Evolutionary conservation across 2,329 filamentous ascomycete species (phyloP).

Genomic region (Knufia fluminis): DNA sequence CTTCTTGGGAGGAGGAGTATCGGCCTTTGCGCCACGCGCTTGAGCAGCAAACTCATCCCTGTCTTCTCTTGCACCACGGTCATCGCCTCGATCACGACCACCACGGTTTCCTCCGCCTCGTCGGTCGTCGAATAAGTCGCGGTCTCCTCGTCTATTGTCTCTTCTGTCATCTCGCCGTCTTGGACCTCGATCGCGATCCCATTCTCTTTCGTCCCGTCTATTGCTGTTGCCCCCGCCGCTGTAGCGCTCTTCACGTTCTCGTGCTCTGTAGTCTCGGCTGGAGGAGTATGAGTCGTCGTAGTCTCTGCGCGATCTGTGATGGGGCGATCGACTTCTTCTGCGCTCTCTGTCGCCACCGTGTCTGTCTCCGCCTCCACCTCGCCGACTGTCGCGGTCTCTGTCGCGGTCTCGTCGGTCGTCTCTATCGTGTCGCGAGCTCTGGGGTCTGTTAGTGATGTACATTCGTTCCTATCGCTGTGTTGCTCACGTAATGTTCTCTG

Average conservation of each 20-base stretch:
- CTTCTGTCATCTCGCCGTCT: slow-evolving; percentile 59
- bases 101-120: slow-evolving; percentile 33
- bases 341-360: slow-evolving; percentile 47
- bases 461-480: slow-evolving; percentile 25
- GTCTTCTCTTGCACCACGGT: slow-evolving; percentile 37
- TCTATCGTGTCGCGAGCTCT: slow-evolving; percentile 41
- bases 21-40: slow-evolving; percentile 48
- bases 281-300: slow-evolving; percentile 83
- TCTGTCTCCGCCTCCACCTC: slow-evolving; percentile 24
- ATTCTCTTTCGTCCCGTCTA: slow-evolving; percentile 63
- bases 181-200: slow-evolving; percentile 61
- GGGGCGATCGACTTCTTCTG: slow-evolving; percentile 79
- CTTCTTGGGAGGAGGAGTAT: slow-evolving; percentile 76
- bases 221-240: slow-evolving; percentile 76
- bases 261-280: slow-evolving; percentile 82
- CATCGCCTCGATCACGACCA: slow-evolving; percentile 30
- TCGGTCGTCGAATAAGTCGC: slow-evolving; percentile 53
- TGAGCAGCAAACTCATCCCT: slow-evolving; percentile 41
- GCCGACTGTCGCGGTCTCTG: slow-evolving; percentile 27
- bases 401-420: slow-evolving; percentile 32
- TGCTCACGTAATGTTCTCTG: slow-evolving; percentile 43
- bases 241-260: slow-evolving; percentile 90
- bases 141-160: slow-evolving; percentile 49
- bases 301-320: slow-evolving; percentile 61
- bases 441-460: slow-evolving; percentile 20